Base-by-base conservation (phyloP, 2,329 filamentous ascomycete genomes). In the Nothopassalora personata region DNA sequence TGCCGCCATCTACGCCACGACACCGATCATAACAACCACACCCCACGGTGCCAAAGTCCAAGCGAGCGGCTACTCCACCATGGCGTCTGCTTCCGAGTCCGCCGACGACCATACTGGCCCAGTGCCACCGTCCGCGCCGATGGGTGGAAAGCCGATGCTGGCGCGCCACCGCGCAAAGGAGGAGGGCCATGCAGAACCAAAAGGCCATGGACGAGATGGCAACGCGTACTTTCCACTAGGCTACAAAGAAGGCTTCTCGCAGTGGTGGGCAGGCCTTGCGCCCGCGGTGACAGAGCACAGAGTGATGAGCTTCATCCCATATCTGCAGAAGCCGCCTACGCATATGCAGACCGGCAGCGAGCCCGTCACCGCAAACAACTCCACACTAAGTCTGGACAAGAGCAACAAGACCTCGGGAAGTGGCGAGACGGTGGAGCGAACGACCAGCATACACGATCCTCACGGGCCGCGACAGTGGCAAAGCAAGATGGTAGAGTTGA, bases 181-280 rank as follows among this genome's bases (percentile, higher is more conserved):
- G 49, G 67, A 70, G 31, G 64, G 63, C 34, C 49, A 48, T 52
- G 55, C 50, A 46, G 59, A 53, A 52, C 57, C 51, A 57, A 10
- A 66, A 67, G 51, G 28, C 5, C 49, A 51, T 51, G 49, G 49
- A 3, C 49, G 49, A 10, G 49, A 51, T 30, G 30, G 30, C 30
- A 54, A 57, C 11, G 66, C 62, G 51, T 75, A 71, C 56, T 97
- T 99, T 66, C 92, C 94, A 1, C 77, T 97, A 23, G 87, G 91
- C 53, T 96, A 96, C 77, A 94, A 92, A 70, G 91, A 96, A 59
- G 93, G 90, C 15, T 90, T 91, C 63, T 87, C 83, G 66, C 93
- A 97, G 81, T 97, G 94, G 91, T 99, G 94, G 94, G 84, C 86
- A 10, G 87, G 86, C 63, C 78, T 94, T n/a, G 87, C 91, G 1